Conservation (phyloP, 306 rosid species). For the Heteromeles arbutifolia region DNA sequence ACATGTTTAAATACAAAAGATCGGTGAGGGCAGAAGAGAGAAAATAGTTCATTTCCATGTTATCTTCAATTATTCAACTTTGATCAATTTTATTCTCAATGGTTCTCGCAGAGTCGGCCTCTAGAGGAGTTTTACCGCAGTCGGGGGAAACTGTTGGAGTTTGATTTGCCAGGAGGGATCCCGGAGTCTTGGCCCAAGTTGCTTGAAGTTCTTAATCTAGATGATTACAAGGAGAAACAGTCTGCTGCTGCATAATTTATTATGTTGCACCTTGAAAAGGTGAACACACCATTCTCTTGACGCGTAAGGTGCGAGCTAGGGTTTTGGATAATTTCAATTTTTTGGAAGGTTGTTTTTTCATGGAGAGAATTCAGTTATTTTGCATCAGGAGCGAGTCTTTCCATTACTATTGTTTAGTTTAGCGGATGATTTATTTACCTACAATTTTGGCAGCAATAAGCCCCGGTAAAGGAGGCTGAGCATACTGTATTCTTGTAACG, state of each 20-base stretch:
- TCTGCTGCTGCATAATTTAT: slow-evolving; percentile 64
- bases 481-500: slow-evolving; percentile 12
- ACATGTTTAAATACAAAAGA: not conserved
- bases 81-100: slow-evolving; percentile 5
- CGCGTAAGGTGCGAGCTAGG: slow-evolving; percentile 40
- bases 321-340: slow-evolving; percentile 30
- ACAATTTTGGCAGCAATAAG: slow-evolving; percentile 23
- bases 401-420: slow-evolving; percentile 14
- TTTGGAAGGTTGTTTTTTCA: slow-evolving; percentile 4
- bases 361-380: slow-evolving; percentile 18
- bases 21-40: too few relatives aligned
- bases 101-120: slow-evolving; percentile 64
- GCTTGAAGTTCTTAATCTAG: slow-evolving; percentile 78
- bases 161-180: slow-evolving; percentile 94
- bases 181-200: slow-evolving; percentile 97
- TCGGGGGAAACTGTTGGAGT: slow-evolving; percentile 79
- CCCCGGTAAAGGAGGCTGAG: slow-evolving; percentile 18
- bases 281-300: slow-evolving; percentile 47
- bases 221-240: slow-evolving; percentile 65
- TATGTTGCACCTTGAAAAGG: slow-evolving; percentile 15
- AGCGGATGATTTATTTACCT: slow-evolving; percentile 17
- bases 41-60: not conserved
- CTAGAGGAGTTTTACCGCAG: slow-evolving; percentile 76
- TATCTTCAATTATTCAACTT: not conserved
- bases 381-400: slow-evolving; percentile 13